Conservation (phyloP, 495 filamentous ascomycete species). For the Penicillium paradoxum region DNA sequence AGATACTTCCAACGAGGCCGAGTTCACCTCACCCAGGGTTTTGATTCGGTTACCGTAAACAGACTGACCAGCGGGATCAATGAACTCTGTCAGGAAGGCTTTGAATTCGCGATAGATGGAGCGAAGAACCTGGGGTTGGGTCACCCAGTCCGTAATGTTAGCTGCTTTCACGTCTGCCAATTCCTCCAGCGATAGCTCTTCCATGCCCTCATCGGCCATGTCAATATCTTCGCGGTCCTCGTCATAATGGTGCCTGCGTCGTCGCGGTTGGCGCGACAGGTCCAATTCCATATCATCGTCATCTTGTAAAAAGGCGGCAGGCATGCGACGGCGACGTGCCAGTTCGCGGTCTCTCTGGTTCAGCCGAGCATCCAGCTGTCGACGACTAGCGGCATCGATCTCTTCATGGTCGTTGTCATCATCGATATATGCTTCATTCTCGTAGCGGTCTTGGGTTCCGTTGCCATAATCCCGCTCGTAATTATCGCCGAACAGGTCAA, state of each 20-base stretch:
- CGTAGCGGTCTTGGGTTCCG: slow-evolving; percentile 60
- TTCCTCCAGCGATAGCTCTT: slow-evolving; percentile 88
- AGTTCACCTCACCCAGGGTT: slow-evolving; percentile 92
- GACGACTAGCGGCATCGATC: slow-evolving; percentile 61
- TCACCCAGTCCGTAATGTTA: slow-evolving; percentile 90
- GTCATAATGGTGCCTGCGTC: slow-evolving; percentile 81
- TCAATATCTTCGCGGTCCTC: slow-evolving; percentile 86
- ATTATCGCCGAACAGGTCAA: slow-evolving; percentile 88
- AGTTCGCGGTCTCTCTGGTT: slow-evolving; percentile 80
- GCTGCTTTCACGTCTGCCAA: slow-evolving; percentile 90
- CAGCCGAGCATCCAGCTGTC: slow-evolving; percentile 77
- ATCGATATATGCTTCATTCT: slow-evolving; percentile 63
- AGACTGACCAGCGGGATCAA: slow-evolving; percentile 76
- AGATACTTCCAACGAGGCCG: slow-evolving; percentile 91
- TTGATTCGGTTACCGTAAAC: slow-evolving; percentile 92
- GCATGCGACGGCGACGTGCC: slow-evolving; percentile 67
- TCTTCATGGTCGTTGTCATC: slow-evolving; percentile 75
- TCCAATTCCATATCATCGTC: slow-evolving; percentile 85
- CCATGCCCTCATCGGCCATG: slow-evolving; percentile 88
- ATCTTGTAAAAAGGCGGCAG: slow-evolving; percentile 77
- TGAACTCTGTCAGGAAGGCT: slow-evolving; percentile 94
- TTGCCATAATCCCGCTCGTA: slow-evolving; percentile 79
- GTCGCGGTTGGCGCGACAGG: slow-evolving; percentile 72
- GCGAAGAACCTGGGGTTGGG: slow-evolving; percentile 81
- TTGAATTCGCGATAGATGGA: slow-evolving; percentile 96